These are phyloP conservation scores for Eucommia ulmoides DNA, from an alignment of 257 asterid species.

Conservation along the genomic window DNA sequence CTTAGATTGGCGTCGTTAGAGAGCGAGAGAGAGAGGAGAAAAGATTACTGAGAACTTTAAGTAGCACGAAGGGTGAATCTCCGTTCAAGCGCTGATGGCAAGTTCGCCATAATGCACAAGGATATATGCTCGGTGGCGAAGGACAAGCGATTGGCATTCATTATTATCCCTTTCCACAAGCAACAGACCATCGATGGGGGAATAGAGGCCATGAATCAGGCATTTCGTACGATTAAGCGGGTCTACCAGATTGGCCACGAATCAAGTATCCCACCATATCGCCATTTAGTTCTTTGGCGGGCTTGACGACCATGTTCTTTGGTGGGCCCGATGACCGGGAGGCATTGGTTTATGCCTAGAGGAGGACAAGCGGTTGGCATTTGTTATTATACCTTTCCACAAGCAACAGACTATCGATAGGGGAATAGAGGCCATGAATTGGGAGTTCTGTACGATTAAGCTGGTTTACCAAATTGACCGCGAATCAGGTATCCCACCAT, in stretches of 20 bases:
- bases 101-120: conserved; percentile 98
- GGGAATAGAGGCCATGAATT: too few species aligned
- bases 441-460: too few species aligned
- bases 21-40: too few species aligned
- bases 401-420: too few species aligned
- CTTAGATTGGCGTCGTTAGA: too few species aligned
- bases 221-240: conserved; percentile 48
- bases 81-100: conserved; percentile 68
- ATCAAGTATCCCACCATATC: conserved; percentile 45
- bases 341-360: conserved; percentile 59
- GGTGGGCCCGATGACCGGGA: conserved; percentile 82
- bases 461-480: too few species aligned
- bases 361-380: too few species aligned
- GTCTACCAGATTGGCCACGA: conserved; percentile 38
- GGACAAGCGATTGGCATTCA: conserved; percentile 61
- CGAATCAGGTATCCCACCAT: too few species aligned
- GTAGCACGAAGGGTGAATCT: conserved; percentile 41
- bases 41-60: conserved; percentile 78
- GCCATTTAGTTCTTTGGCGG: conserved; percentile 66
- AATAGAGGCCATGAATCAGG: conserved; percentile 69
- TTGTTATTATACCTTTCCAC: too few species aligned
- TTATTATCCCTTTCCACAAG: conserved; percentile 78
- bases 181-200: conserved; percentile 96
- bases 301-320: too few species aligned
- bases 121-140: conserved; percentile 69